Percentiles rank a stretch among this genome's conserved stretches.
These are phyloP conservation scores for Plasmodium coatneyi DNA, from an alignment of 169 alveolate genomes.

Conservation along the genomic window DNA sequence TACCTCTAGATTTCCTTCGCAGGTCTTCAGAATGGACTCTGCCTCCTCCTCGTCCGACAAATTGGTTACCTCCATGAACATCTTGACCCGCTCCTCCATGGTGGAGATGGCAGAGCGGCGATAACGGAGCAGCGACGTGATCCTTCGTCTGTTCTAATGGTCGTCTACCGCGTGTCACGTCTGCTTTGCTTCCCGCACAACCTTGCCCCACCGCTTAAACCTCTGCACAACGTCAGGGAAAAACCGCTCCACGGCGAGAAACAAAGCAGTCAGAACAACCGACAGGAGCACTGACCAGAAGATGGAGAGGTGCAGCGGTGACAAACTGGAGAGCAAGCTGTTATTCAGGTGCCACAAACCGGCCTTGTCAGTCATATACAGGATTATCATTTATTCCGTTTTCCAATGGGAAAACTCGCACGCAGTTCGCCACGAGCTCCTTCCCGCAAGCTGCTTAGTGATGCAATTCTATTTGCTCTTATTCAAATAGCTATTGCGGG, in stretches of 20 bases:
- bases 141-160: too few relatives aligned
- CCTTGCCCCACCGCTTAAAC: neutral
- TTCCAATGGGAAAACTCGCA: neutral
- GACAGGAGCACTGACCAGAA: neutral
- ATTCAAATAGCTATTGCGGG: neutral
- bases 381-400: neutral
- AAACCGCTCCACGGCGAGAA: neutral
- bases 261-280: neutral
- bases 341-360: neutral
- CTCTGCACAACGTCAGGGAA: neutral
- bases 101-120: neutral
- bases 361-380: neutral
- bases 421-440: neutral
- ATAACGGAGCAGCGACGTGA: neutral
- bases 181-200: neutral
- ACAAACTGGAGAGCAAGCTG: neutral
- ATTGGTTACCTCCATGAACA: slow-evolving; percentile 51
- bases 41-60: slow-evolving; percentile 15
- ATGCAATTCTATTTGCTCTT: neutral
- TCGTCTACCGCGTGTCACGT: neutral
- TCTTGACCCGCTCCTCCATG: slow-evolving; percentile 8
- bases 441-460: neutral
- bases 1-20: slow-evolving; percentile 38
- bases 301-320: neutral
- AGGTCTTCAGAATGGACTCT: neutral